phyloP scores from a whole-genome alignment of 768 basidiomycete species.

The Gautieria morchelliformis region DNA sequence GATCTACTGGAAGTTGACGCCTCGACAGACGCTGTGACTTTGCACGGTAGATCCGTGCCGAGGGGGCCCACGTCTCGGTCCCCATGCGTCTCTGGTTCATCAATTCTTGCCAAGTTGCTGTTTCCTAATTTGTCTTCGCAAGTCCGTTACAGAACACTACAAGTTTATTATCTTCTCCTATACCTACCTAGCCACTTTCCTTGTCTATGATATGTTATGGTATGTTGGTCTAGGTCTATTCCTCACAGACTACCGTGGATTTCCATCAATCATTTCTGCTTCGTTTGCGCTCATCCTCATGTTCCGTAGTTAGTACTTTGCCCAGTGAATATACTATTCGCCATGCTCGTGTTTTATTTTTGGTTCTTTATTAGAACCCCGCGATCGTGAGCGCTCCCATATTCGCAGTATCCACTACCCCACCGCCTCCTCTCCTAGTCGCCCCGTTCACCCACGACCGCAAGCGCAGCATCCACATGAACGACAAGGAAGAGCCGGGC shows the following conservation, averaged over 20 bases:
- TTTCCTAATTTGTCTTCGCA: not conserved
- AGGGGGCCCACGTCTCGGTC: not conserved
- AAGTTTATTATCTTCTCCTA: not conserved
- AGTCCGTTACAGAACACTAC: not conserved
- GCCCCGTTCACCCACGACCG: no score
- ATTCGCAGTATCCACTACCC: no score
- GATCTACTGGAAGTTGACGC: not conserved
- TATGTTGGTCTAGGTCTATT: not conserved
- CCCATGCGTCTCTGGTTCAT: not conserved
- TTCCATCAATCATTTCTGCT: not conserved
- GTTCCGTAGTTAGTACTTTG: not conserved
- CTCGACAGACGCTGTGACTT: conserved; percentile 2
- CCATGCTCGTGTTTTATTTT: not conserved
- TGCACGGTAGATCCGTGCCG: not conserved
- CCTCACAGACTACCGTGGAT: not conserved
- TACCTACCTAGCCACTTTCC: not conserved
- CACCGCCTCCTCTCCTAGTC: no score
- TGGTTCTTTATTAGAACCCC: not conserved
- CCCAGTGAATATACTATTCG: not conserved
- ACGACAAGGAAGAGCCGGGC: conserved; percentile 10
- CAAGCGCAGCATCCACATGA: not conserved
- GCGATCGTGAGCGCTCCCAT: not conserved
- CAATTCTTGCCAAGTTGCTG: not conserved
- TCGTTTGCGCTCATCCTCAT: not conserved
- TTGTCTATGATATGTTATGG: not conserved